A percentile compares a stretch with the other conserved stretches of the same genome.
Evolutionary conservation across 495 filamentous ascomycete genomes (phyloP).

Genomic region (Physcia stellaris): DNA sequence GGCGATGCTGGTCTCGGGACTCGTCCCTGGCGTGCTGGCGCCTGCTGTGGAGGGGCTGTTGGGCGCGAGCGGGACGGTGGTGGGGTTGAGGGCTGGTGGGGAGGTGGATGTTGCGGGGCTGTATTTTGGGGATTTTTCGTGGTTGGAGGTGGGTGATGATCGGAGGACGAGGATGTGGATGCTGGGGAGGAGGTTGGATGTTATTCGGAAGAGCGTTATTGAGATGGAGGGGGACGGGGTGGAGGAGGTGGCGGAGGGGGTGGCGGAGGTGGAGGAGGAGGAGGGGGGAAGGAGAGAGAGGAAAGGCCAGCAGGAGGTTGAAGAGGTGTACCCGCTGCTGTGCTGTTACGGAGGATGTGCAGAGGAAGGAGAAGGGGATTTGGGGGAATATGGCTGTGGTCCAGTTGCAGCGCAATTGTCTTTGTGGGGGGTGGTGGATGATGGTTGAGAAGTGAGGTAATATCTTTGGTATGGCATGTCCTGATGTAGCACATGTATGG

Average conservation of each 20-base stretch:
- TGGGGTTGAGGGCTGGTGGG: slow-evolving; percentile 22
- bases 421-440: slow-evolving; percentile 15
- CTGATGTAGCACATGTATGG: too few species aligned
- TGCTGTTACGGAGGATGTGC: slow-evolving; percentile 48
- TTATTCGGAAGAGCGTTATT: slow-evolving; percentile 34
- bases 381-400: slow-evolving; percentile 1
- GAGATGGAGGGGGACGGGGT: too few species aligned
- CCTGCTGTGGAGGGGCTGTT: slow-evolving; percentile 30
- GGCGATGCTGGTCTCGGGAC: slow-evolving; percentile 31
- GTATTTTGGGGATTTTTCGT: slow-evolving; percentile 33
- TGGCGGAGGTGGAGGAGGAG: slow-evolving; percentile 25
- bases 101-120: slow-evolving; percentile 36
- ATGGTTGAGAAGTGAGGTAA: background rate
- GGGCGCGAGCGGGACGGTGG: too few species aligned
- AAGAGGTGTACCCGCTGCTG: slow-evolving; percentile 48
- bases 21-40: slow-evolving; percentile 30
- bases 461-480: too few species aligned
- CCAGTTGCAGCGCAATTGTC: slow-evolving; percentile 10
- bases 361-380: slow-evolving; percentile 4
- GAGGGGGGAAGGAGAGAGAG: too few species aligned
- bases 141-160: slow-evolving; percentile 35
- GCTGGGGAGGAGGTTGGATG: slow-evolving; percentile 25
- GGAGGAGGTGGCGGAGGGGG: slow-evolving; percentile 26
- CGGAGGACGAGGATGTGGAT: slow-evolving; percentile 25
- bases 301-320: too few species aligned